Base-by-base conservation (phyloP, 306 rosid species). In the Trichosanthes cucumerina region DNA sequence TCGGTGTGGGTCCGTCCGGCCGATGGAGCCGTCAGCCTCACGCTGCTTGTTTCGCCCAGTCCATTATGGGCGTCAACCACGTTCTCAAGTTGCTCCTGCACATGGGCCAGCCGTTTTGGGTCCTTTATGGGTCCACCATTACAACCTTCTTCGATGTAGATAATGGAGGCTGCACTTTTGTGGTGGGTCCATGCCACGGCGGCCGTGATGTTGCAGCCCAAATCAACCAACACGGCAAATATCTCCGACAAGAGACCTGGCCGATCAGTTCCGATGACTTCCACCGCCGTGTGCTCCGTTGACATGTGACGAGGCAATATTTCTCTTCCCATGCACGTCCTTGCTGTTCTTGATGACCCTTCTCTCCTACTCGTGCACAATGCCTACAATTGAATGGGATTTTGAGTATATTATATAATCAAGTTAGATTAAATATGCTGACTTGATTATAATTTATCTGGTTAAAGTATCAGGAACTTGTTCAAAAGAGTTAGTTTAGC, bases 181-280 rank as follows among this genome's bases (percentile, higher is more conserved):
- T 86, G 88, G 85, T 92, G 93, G 76, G 98, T 96, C 99, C 99
- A 96, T 1, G 93, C 92, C n/a, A 77, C 76, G 2, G 85, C 86
- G 0, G 92, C 85, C 21, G 90, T 91, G 19, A 91, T 72, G 57
- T 76, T 86, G 83, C 93, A 92, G 44, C 91, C 90, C 63, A 88
- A 80, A 58, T 88, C 90, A 1, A 89, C 81, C 0, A 96, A 83
- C 14, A 88, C 97, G 0, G 97, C 93, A 0, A 87, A 86, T 62
- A 96, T 84, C 76, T 91, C 98, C 11, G 98, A 96, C 23, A 92
- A 75, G 1, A 96, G 85, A 31, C 99, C 98, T 1, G 98, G 92
- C 62, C 86, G 70, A 83, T 96, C 96, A 18, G 62, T 80, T 36
- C 85, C 93, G 7, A 90, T 91, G 88, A 92, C 83, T 78, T 96